These are phyloP conservation scores for Oryza meyeriana DNA, from an alignment of 176 grass and related monocot genomes.

Conservation along the genomic window DNA sequence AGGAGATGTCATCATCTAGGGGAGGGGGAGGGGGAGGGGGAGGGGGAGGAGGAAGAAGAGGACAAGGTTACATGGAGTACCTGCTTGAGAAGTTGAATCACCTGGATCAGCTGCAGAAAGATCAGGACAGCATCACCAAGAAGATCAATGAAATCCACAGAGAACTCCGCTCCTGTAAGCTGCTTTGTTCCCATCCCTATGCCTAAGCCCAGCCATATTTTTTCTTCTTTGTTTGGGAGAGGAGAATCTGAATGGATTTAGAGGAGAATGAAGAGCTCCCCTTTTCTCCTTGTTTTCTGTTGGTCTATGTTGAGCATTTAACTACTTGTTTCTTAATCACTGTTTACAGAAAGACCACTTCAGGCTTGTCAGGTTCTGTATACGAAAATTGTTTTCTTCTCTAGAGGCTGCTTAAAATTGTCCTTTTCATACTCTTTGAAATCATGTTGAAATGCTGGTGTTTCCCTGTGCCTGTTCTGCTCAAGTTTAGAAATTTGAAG, in stretches of 20 bases:
- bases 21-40: neutral
- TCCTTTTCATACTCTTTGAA: neutral
- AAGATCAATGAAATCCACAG: slow-evolving; percentile 44
- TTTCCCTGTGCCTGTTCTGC: neutral
- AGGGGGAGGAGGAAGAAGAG: neutral
- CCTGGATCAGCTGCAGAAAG: slow-evolving; percentile 33
- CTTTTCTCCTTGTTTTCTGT: slow-evolving; percentile 3
- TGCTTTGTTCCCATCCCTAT: slow-evolving; percentile 1
- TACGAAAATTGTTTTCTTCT: neutral
- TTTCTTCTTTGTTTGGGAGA: neutral
- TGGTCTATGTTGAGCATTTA: neutral
- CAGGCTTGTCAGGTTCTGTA: neutral
- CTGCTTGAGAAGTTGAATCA: slow-evolving; percentile 25
- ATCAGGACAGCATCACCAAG: neutral
- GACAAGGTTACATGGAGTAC: neutral
- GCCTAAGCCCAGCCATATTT: slow-evolving; percentile 4
- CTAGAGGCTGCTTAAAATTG: neutral
- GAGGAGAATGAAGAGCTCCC: neutral
- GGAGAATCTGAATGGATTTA: neutral
- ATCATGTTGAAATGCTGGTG: neutral
- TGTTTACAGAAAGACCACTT: neutral
- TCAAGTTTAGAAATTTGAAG: neutral
- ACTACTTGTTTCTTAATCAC: neutral
- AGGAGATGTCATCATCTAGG: neutral
- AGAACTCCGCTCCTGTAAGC: slow-evolving; percentile 32